Conservation (phyloP, 805 yeast species). For the Candida pseudoglaebosa region DNA sequence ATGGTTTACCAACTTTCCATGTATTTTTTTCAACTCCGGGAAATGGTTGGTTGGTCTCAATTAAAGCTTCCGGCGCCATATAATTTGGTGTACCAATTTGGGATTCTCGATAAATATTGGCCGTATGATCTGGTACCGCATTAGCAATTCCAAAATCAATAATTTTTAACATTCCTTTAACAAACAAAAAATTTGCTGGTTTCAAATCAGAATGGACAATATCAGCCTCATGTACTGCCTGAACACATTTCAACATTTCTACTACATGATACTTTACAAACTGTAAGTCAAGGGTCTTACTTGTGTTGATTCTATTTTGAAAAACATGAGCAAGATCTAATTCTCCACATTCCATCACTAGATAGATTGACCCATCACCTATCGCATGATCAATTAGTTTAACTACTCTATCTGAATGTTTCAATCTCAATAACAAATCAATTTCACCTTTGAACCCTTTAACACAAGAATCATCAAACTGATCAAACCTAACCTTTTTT, state of each 20-base stretch:
- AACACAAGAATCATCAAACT: conserved; percentile 70
- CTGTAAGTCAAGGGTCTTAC: conserved; percentile 51
- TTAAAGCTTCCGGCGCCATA: conserved; percentile 95
- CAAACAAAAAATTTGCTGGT: conserved; percentile 72
- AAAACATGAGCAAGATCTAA: conserved; percentile 82
- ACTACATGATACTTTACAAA: conserved; percentile 77
- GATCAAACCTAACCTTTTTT: conserved; percentile 76
- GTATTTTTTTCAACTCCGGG: conserved; percentile 27
- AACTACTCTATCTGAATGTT: conserved; percentile 67
- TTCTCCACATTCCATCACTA: conserved; percentile 95
- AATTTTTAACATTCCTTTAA: conserved; percentile 77
- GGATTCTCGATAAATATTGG: conserved; percentile 81
- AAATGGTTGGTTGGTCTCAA: conserved; percentile 47
- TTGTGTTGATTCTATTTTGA: conserved; percentile 47
- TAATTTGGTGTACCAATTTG: conserved; percentile 96
- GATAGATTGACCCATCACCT: conserved; percentile 54
- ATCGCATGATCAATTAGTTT: conserved; percentile 71
- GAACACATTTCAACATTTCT: conserved; percentile 77
- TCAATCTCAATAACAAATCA: conserved; percentile 59
- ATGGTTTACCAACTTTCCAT: conserved; percentile 87
- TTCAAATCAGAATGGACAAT: conserved; percentile 80
- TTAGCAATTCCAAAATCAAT: conserved; percentile 97
- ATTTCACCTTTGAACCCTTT: conserved; percentile 88
- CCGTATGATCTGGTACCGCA: conserved; percentile 88
- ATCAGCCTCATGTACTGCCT: conserved; percentile 82